A percentile compares a stretch with the other conserved stretches of the same genome.
Conservation (phyloP, 2,329 filamentous ascomycete genomes). For the Colletotrichum kahawae region DNA sequence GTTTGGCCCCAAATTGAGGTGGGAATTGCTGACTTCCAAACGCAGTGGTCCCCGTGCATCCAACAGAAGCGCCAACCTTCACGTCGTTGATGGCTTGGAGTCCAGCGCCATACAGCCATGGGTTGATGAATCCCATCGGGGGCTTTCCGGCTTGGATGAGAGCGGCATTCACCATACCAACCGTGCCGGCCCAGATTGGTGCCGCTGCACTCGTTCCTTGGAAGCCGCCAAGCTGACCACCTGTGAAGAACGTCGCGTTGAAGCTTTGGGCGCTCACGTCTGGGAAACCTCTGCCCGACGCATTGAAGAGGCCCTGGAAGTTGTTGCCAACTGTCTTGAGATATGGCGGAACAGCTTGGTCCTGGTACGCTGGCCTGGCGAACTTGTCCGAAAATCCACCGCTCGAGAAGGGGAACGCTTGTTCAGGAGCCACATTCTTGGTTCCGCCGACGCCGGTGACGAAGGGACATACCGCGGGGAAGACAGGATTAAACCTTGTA, state of each 20-base stretch:
- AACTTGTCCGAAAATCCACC: constrained; percentile 56
- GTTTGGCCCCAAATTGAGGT: constrained; percentile 28
- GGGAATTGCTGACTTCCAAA: constrained; percentile 5
- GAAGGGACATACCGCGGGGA: constrained; percentile 55
- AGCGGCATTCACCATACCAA: constrained; percentile 68
- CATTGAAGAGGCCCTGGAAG: constrained; percentile 53
- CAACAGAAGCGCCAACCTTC: constrained; percentile 34
- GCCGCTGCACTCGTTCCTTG: constrained; percentile 53
- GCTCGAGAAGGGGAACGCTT: constrained; percentile 54
- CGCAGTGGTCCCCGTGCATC: constrained; percentile 33
- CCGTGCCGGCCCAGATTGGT: constrained; percentile 66
- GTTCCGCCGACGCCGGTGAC: constrained; percentile 69
- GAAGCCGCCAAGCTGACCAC: constrained; percentile 22
- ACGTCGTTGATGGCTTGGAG: constrained; percentile 39
- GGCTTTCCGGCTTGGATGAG: constrained; percentile 57
- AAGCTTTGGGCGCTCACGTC: constrained; percentile 57
- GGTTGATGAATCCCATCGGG: constrained; percentile 65
- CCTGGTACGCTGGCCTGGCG: constrained; percentile 46
- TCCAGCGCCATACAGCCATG: constrained; percentile 57
- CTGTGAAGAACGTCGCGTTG: constrained; percentile 28
- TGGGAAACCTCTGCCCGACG: constrained; percentile 60
- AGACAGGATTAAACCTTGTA: constrained; percentile 43
- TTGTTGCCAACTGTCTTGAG: constrained; percentile 43
- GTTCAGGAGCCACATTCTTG: constrained; percentile 52
- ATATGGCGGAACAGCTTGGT: constrained; percentile 50